Base-by-base conservation (phyloP, 2,329 filamentous ascomycete species). In the Cladorrhinum sp. region DNA sequence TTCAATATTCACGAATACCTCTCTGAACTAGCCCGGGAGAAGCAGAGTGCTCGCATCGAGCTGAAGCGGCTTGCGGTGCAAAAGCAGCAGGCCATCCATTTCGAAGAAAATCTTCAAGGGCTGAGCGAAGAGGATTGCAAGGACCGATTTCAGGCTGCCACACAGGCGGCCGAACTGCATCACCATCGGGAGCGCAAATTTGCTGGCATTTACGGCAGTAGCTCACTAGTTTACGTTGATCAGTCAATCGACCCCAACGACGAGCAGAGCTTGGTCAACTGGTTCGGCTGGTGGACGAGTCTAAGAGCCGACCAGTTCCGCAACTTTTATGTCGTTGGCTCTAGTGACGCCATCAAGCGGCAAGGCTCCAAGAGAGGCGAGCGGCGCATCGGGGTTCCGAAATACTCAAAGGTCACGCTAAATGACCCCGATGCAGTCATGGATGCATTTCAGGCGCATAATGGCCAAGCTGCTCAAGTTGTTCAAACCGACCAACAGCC, bases 221-320 rank as follows among this genome's bases (percentile, higher is more conserved):
- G 68, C 21, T 73, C 77, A 2, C 66, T 86, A 5, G 68, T 81
- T 1, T 80, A 77, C 68, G 81, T 80, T 0, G 77, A 79, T 14
- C 66, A 74, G 2, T 70, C 64, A 1, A 82, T 88, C 51, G 79
- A 86, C 59, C 75, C 78, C 0, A 82, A 83, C 58, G 84, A 88
- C 62, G 86, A 88, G 67, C 82, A 86, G 67, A 85, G 81, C 60
- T 73, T 88, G 26, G 78, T 87, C 9, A 84, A 86, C 63, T 87
- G 83, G 81, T 88, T 86, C 69, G 83, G 81, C 1, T 82, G 77
- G 71, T 88, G 85, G 85, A 76, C 83, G 0, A 73, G 76, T 30
- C 62, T 71, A 59, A 78, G 80, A 28, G 67, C 84, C 36, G 79
- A 85, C 60, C 72, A 73, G 46, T 83, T 79, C 66, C 79, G 83